These are phyloP conservation scores for Colletotrichum theobromicola DNA, from an alignment of 2,329 filamentous ascomycete genomes.

Conservation along the genomic window DNA sequence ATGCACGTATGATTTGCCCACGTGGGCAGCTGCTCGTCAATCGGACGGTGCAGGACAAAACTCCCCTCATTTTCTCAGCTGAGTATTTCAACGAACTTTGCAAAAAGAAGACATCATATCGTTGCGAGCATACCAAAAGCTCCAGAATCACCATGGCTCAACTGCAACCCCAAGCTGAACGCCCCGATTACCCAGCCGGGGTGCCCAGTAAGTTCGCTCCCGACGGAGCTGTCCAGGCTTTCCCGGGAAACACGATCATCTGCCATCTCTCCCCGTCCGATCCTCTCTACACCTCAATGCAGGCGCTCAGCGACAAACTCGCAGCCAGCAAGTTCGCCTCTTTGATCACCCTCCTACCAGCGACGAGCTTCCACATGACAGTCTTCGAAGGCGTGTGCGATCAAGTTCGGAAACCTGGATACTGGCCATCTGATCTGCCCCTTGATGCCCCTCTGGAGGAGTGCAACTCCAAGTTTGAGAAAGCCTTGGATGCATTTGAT, in stretches of 20 bases:
- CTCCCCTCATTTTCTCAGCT: background rate
- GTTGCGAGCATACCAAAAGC: background rate
- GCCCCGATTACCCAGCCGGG: slow-evolving; percentile 20
- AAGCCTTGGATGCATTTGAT: slow-evolving; percentile 21
- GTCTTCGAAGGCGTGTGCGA: slow-evolving; percentile 31
- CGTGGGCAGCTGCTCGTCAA: background rate
- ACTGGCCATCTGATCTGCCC: slow-evolving; percentile 25
- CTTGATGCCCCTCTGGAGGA: slow-evolving; percentile 16
- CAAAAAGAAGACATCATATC: background rate
- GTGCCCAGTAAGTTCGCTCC: slow-evolving; percentile 28
- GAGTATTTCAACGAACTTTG: background rate
- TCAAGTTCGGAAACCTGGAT: slow-evolving; percentile 21
- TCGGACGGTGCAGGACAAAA: background rate
- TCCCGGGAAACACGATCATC: slow-evolving; percentile 30
- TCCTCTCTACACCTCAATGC: slow-evolving; percentile 23
- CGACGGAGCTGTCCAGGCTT: slow-evolving; percentile 27
- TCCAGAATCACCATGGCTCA: background rate
- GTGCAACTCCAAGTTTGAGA: slow-evolving; percentile 20
- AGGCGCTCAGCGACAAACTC: slow-evolving; percentile 24
- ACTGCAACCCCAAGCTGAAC: background rate
- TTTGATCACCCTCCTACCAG: slow-evolving; percentile 26
- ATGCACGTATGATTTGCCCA: background rate
- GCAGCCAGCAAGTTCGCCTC: slow-evolving; percentile 14
- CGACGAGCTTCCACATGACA: slow-evolving; percentile 31
- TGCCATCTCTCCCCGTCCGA: slow-evolving; percentile 23